phyloP scores from a whole-genome alignment of 2,329 filamentous ascomycete genomes.

The Didymella keratinophila region DNA sequence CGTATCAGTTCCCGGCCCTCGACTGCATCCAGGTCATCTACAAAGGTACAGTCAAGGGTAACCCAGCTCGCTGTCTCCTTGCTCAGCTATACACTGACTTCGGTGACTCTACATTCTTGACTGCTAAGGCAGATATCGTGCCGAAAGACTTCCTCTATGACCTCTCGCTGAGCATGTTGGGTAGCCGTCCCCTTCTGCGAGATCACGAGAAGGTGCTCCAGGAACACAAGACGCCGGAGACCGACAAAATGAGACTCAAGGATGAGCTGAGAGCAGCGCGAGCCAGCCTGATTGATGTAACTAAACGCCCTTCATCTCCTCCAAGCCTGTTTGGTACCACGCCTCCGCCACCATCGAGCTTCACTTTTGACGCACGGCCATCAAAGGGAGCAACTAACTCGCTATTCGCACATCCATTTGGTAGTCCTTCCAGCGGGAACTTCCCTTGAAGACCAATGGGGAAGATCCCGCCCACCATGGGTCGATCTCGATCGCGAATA shows the following conservation, averaged over 20 bases:
- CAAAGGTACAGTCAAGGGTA: no score
- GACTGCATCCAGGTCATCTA: no score
- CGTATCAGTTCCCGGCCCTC: no score
- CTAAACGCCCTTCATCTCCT: neutral
- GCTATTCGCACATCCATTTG: no score
- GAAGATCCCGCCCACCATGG: no score
- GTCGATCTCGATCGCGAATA: no score
- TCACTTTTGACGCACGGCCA: no score
- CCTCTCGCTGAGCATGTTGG: neutral
- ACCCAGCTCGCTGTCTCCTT: neutral
- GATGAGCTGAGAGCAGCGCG: neutral
- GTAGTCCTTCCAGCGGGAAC: no score
- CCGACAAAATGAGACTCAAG: neutral
- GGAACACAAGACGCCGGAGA: neutral
- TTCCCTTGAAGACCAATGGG: no score
- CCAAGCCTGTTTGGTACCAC: no score
- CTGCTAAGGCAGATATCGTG: neutral
- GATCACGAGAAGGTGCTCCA: neutral
- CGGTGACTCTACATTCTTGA: neutral
- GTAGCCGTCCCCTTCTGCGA: neutral
- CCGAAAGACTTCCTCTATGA: neutral
- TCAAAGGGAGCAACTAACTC: no score
- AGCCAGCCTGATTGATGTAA: neutral
- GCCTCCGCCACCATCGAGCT: no score
- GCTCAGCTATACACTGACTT: neutral